Evolutionary conservation across 768 basidiomycete species (phyloP).

Genomic region (Daedalea quercina): DNA sequence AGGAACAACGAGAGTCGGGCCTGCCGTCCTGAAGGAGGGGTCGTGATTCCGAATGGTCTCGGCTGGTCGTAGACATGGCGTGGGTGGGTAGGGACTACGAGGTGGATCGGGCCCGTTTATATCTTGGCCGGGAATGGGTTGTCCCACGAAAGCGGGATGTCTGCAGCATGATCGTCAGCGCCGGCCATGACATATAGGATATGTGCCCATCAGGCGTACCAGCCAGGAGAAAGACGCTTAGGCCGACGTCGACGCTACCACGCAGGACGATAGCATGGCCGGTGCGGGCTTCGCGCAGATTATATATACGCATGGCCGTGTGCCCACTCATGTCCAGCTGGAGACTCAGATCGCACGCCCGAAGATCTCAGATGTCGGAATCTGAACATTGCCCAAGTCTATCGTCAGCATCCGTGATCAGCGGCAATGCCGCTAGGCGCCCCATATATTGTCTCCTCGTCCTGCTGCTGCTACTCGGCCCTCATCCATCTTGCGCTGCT

Average conservation of each 20-base stretch:
- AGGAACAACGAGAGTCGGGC: constrained; percentile 35
- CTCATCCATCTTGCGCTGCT: neutral
- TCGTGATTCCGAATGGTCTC: constrained; percentile 43
- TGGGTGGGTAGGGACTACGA: neutral
- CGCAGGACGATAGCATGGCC: neutral
- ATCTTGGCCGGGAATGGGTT: constrained; percentile 12
- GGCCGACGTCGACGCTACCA: neutral
- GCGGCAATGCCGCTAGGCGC: constrained; percentile 6
- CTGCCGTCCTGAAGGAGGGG: constrained; percentile 39
- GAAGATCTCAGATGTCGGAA: neutral
- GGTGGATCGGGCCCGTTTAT: constrained; percentile 9
- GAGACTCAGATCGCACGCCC: neutral
- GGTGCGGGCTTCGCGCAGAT: neutral
- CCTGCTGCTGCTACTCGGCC: constrained; percentile 2
- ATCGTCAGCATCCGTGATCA: constrained; percentile 15
- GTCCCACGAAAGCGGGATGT: constrained; percentile 1
- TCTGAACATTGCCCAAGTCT: neutral
- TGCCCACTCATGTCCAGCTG: neutral
- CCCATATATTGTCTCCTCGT: constrained; percentile 15
- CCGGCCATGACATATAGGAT: neutral
- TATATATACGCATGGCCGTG: neutral
- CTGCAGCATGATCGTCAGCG: neutral
- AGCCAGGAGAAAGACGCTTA: neutral
- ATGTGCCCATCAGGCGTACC: neutral
- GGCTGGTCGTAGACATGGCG: constrained; percentile 33